Evolutionary conservation across 2,329 filamentous ascomycete species (phyloP), one percentile per base, ranked within the genome.

Genomic region (Lecanoromycetidae sp.): DNA sequence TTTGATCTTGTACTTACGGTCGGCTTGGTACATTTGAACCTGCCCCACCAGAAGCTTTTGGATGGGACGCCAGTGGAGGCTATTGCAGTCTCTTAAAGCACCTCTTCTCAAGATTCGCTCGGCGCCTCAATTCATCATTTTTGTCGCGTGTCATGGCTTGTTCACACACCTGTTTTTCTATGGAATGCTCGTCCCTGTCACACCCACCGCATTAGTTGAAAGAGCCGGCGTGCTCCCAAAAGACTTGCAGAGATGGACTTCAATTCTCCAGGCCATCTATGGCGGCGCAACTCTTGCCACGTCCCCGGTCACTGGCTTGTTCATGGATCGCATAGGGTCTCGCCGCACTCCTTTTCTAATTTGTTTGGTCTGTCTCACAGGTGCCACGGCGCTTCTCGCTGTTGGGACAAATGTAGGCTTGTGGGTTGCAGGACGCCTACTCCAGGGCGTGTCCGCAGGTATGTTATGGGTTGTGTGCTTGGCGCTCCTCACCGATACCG

Each of bases 401-500:
- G 30, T 44, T 19, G 32, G 41, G 7, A 35, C 32, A 22, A 44
- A 26, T 27, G 13, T 44, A 8, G 29, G 29, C 41, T 27, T 44
- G n/a, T 35, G 29, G 29, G 25, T 35, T 25, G 30, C 30, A n/a
- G 41, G 41, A 36, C 41, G 41, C 25, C 30, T 35, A 9, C 44
- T 46, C 3, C 44, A 46, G 32, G 44, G 44, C 15, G 34, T 33
- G 20, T 39, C 34, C 34, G 44, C 34, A n/a, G 44, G 34, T 7
- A 73, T 87, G 1, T 81, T 87, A 6, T 87, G 82, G 82, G 79
- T 77, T 0, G 80, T 84, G 0, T 83, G 83, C 0, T 68, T 82
- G 30, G 83, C 83, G 0, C 62, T 87, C 32, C 59, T 87, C n/a
- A 80, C 80, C 3, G 83, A 87, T 57, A 86, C 82, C 0, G 76